Base-by-base conservation (phyloP, 2,329 filamentous ascomycete species). In the Helminthosporium solani region DNA sequence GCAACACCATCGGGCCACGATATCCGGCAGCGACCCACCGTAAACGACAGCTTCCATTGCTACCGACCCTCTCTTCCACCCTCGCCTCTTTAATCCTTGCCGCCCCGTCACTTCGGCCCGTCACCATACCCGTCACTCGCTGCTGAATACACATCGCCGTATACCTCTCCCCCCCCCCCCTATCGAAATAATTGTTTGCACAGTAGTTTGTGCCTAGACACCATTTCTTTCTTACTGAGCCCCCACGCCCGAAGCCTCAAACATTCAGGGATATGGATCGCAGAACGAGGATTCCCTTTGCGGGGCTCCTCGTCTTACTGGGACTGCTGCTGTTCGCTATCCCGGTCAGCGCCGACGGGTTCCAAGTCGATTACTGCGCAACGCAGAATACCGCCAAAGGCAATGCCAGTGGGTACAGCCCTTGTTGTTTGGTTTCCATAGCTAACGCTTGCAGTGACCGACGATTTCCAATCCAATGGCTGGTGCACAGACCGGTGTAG, bases 391-490 rank as follows among this genome's bases (percentile, higher is more conserved):
- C 68, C 1, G 54, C 65, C 7, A 66, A 67, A 6, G 61, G 58
- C 39, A 52, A 52, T 31, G 52, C 54, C 38, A 66, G 73, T 75
- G 60, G 57, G 70, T 58, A 33, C 15, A 14, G n/a, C n/a, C 19
- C 20, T 6, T 31, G 14, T 19, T 38, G 33, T 9, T 19, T 6
- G 6, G 20, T 21, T 4, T n/a, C 2, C 25, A 8, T 14, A 15
- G 50, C 53, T 53, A 46, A 63, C 44, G 1, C 12, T 5, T 7
- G 2, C 27, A 63, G 63, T 48, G 18, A 47, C 47, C 21, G 57
- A 70, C 68, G 66, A 43, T 48, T 65, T 61, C 43, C 85, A 90
- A 65, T 87, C 86, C 16, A 83, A 88, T 56, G 87, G 87, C 23
- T 77, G 83, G 11, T 92, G 88, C 64, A 71, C 75, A 40, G 72